Percentiles rank a stretch among this genome's conserved stretches.
phyloP scores from a whole-genome alignment of 176 grass and related monocot genomes.

The Canna indica region DNA sequence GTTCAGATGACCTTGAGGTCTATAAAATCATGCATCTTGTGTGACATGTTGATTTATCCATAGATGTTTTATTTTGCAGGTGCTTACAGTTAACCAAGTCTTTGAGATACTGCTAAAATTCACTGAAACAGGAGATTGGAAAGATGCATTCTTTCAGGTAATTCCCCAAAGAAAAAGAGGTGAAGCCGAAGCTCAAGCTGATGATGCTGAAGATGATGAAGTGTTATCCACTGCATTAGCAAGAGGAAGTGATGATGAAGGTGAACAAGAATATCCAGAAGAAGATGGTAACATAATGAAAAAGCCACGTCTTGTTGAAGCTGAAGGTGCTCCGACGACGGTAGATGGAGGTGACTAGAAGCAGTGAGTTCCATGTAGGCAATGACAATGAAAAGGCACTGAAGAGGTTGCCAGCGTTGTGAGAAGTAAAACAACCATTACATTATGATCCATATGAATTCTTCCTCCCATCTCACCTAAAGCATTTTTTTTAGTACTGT shows the following conservation, averaged over 20 bases:
- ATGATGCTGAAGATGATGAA: not conserved
- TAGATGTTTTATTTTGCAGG: slow-evolving; percentile 28
- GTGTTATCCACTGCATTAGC: not conserved
- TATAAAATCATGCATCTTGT: not conserved
- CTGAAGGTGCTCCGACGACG: not conserved
- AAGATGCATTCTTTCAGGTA: slow-evolving; percentile 63
- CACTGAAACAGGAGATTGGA: slow-evolving; percentile 85
- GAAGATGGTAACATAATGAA: not conserved
- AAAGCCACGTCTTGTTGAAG: not conserved
- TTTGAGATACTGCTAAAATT: slow-evolving; percentile 95
- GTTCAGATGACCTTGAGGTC: not conserved
- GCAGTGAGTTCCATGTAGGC: not conserved
- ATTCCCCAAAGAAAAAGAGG: slow-evolving; percentile 12
- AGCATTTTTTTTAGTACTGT: not conserved
- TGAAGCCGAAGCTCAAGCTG: slow-evolving; percentile 7
- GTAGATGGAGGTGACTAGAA: not conserved
- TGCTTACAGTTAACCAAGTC: slow-evolving; percentile 94
- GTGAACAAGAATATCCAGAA: not conserved
- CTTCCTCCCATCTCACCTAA: not conserved
- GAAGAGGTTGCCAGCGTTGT: not conserved
- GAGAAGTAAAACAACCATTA: not conserved
- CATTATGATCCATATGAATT: not conserved
- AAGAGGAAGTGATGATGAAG: not conserved
- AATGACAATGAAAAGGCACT: not conserved
- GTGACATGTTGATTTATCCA: not conserved